Base-by-base conservation (phyloP, 1,139 yeast genomes). In the Sugiyamaella sp. region DNA sequence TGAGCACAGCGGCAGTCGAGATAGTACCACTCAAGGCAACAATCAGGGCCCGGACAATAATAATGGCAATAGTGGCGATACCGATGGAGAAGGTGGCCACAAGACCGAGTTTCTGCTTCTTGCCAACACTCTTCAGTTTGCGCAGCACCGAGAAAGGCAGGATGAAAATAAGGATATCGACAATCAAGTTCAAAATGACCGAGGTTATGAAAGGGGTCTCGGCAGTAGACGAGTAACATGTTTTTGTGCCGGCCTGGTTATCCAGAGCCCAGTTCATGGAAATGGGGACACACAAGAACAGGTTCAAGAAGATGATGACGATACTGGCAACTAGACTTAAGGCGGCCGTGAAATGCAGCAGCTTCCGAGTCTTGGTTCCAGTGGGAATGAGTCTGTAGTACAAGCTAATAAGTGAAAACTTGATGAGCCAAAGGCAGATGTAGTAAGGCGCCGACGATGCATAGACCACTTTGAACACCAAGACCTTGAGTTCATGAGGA, bases 81-180 rank as follows among this genome's bases (percentile, higher is more conserved):
- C 71, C 71, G 14, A 67, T 58, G 4, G 69, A 66, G 41, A 67
- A 67, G 19, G 70, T 65, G 19, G 57, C 60, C 21, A 63, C 54
- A 25, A 67, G 58, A 35, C 69, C 71, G 38, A 57, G 38, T 45
- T 61, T 60, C 51, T 65, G 68, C 35, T 61, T 61, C 35, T 52
- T 41, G 14, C 61, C 60, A 19, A 54, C 48, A 8, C 60, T 47
- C 24, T 57, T 58, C 45, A 66, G 57, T 16, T 60, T 49, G 20
- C 63, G 60, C 22, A 67, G 49, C 37, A 65, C 61, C 4, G 69
- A 66, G 58, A 67, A 66, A 2, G 71, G 71, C n/a, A 66, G 57
- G 33, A 57, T 49, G 50, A 67, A 65, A 20, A 66, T 66, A 46
- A 63, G 46, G 20, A 65, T 46, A 47, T 67, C 71, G 16, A 66